These are phyloP conservation scores for Podochytrium sp. DNA, from an alignment of 192 early-diverging fungal species.

Conservation along the genomic window DNA sequence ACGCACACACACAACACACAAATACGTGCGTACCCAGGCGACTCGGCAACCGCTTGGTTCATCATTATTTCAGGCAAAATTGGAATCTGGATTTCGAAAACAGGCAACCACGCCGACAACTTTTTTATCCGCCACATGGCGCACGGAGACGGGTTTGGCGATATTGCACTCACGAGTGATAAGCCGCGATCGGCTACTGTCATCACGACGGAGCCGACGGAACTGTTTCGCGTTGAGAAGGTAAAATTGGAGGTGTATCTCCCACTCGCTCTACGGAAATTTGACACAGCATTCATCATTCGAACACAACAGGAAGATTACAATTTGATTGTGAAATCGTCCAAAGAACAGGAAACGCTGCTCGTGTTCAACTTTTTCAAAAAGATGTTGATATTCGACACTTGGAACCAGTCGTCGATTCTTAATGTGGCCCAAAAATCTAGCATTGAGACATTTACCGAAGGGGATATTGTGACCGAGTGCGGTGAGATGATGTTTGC, in stretches of 20 bases:
- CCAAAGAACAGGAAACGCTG: conserved; percentile 45
- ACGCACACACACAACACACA: background rate
- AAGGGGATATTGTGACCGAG: conserved; percentile 24
- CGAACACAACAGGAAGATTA: conserved; percentile 34
- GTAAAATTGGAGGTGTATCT: background rate
- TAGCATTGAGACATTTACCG: conserved; percentile 20
- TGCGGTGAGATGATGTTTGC: conserved; percentile 16
- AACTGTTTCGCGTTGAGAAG: conserved; percentile 50
- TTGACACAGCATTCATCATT: background rate
- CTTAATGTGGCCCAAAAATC: conserved; percentile 33
- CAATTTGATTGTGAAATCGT: conserved; percentile 38
- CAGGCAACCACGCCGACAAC: conserved; percentile 36
- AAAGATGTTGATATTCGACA: conserved; percentile 36
- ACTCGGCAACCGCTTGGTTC: conserved; percentile 52
- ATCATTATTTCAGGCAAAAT: conserved; percentile 45
- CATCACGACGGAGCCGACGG: conserved; percentile 34
- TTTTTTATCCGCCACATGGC: conserved; percentile 1
- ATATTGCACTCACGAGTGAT: conserved; percentile 49
- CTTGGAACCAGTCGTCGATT: conserved; percentile 25
- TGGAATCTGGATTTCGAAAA: conserved; percentile 38
- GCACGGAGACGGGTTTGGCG: conserved; percentile 51
- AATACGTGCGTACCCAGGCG: conserved; percentile 33
- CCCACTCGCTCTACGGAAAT: background rate
- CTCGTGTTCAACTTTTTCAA: conserved; percentile 46
- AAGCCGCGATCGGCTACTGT: conserved; percentile 49